A percentile compares a stretch with the other conserved stretches of the same genome.
Evolutionary conservation across 306 rosid species (phyloP).

Genomic region (Fragaria iinumae): DNA sequence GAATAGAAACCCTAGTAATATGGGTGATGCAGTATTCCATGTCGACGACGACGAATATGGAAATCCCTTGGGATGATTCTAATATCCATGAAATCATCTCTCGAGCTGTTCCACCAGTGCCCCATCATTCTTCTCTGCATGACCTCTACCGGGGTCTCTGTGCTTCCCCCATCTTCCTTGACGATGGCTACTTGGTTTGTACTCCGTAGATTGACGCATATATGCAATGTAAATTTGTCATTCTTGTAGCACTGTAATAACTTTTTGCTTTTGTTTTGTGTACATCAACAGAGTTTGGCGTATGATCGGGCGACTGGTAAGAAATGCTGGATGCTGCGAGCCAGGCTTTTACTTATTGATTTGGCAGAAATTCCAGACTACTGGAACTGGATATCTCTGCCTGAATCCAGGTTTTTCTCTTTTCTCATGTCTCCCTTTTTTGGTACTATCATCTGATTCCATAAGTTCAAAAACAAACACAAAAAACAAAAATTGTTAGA

Average conservation of each 20-base stretch:
- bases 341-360: constrained; percentile 1
- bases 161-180: neutral
- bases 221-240: neutral
- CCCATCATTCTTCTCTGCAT: neutral
- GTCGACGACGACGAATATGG: neutral
- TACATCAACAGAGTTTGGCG: neutral
- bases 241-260: neutral
- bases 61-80: neutral
- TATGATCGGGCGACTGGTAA: neutral
- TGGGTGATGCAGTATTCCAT: neutral
- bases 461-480: too few relatives aligned
- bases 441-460: neutral
- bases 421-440: neutral
- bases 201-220: neutral
- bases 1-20: neutral
- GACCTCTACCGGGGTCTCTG: neutral
- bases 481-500: too few relatives aligned
- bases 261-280: neutral
- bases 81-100: neutral
- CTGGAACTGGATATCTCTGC: neutral
- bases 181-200: neutral
- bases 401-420: neutral
- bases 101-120: neutral
- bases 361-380: neutral
- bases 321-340: neutral